A percentile compares a stretch with the other conserved stretches of the same genome.
Conservation (phyloP, 192 early-diverging fungal species). For the Gonapodya prolifera region DNA sequence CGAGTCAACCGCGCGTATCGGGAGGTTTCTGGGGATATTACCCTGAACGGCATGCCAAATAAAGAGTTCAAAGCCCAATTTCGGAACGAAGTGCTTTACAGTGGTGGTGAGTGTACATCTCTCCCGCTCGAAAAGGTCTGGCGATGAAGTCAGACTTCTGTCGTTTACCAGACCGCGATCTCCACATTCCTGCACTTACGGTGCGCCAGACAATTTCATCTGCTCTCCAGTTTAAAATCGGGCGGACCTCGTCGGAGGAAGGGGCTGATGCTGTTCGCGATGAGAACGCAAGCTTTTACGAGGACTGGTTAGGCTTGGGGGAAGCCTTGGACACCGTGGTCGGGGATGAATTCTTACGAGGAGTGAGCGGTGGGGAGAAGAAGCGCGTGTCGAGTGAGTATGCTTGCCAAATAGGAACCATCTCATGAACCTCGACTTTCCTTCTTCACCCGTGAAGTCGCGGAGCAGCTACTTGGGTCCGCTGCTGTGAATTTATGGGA, state of each 20-base stretch:
- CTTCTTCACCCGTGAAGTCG: background rate
- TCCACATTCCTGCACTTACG: constrained; percentile 62
- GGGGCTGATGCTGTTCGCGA: constrained; percentile 31
- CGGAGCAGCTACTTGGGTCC: background rate
- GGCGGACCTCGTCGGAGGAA: constrained; percentile 20
- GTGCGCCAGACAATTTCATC: constrained; percentile 42
- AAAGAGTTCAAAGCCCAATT: constrained; percentile 39
- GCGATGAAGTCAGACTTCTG: too few species aligned
- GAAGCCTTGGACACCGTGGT: constrained; percentile 30
- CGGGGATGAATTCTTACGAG: constrained; percentile 61
- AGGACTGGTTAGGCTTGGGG: constrained; percentile 19
- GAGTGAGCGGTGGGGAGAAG: constrained; percentile 63
- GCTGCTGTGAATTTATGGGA: background rate
- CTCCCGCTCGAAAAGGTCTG: background rate
- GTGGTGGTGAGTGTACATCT: constrained; percentile 74
- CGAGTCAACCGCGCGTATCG: constrained; percentile 22
- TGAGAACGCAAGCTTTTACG: constrained; percentile 28
- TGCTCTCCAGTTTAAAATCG: constrained; percentile 40
- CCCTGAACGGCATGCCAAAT: constrained; percentile 53
- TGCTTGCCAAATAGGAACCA: background rate
- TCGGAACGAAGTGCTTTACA: constrained; percentile 66
- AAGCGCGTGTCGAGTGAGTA: constrained; percentile 55
- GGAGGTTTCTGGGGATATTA: constrained; percentile 35
- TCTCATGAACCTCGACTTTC: background rate
- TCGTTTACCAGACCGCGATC: constrained; percentile 60